Percentiles rank a stretch among this genome's conserved stretches.
phyloP scores from a whole-genome alignment of 75 land plant species.

The Azolla pinnata region DNA sequence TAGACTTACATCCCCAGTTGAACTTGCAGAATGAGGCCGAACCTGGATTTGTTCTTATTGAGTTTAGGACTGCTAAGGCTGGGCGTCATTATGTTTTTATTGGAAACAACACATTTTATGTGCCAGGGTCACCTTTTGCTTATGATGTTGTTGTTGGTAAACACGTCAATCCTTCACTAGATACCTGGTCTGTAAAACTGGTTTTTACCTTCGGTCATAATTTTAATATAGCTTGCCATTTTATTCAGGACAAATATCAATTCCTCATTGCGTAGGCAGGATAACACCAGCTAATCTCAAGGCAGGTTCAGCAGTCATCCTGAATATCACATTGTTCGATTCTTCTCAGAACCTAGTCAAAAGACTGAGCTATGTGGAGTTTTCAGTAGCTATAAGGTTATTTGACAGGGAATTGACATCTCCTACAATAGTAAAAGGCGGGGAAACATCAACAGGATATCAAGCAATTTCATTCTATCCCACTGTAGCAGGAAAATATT shows the following conservation, averaged over 20 bases:
- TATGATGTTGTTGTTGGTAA: conserved; percentile 5
- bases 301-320: neutral
- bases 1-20: neutral
- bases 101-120: conserved; percentile 1
- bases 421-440: neutral
- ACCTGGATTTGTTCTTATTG: neutral
- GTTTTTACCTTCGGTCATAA: too few relatives aligned
- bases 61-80: conserved; percentile 4
- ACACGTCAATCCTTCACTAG: too few relatives aligned
- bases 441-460: neutral
- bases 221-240: too few relatives aligned
- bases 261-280: neutral
- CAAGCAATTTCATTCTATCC: neutral
- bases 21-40: neutral
- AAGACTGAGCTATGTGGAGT: conserved; percentile 1
- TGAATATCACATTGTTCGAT: conserved; percentile 2
- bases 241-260: neutral
- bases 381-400: neutral
- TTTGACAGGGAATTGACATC: neutral
- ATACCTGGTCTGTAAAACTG: too few relatives aligned
- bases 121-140: conserved; percentile 3
- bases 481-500: conserved; percentile 2
- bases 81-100: neutral
- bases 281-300: neutral
- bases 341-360: neutral